These are phyloP conservation scores for Phaeoacremonium minimum DNA, from an alignment of 2,329 filamentous ascomycete species.

Conservation along the genomic window DNA sequence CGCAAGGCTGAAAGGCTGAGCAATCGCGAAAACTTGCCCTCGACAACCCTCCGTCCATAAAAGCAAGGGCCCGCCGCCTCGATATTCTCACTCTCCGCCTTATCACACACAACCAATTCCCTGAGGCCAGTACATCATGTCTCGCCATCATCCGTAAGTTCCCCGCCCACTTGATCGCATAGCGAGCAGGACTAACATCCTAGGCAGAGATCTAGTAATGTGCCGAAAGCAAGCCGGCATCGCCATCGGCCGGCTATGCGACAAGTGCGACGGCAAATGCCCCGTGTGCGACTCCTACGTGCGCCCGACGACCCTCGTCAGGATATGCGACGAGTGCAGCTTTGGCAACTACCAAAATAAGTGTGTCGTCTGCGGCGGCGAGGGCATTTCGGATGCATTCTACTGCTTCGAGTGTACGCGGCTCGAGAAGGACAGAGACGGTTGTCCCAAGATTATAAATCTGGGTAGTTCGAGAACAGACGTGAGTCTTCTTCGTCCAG, in stretches of 20 bases:
- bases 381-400: constrained; percentile 96
- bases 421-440: constrained; percentile 93
- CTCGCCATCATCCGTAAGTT: constrained; percentile 25
- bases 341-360: constrained; percentile 99
- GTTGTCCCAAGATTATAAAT: constrained; percentile 99
- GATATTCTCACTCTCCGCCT: too few relatives aligned
- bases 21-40: not conserved
- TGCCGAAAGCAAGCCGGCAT: constrained; percentile 98
- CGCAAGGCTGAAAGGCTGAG: not conserved
- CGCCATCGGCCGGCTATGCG: constrained; percentile 95
- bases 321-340: constrained; percentile 98
- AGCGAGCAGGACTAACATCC: constrained; percentile 1
- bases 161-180: not conserved
- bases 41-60: not conserved
- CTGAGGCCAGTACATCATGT: too few relatives aligned
- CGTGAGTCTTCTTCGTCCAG: constrained; percentile 44
- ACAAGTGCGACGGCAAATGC: constrained; percentile 99
- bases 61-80: too few relatives aligned
- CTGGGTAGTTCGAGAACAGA: constrained; percentile 93
- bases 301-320: constrained; percentile 91
- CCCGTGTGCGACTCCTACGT: constrained; percentile 99
- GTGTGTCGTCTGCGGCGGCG: constrained; percentile 96
- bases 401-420: constrained; percentile 99
- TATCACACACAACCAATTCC: too few relatives aligned
- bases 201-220: constrained; percentile 78